Base-by-base conservation (phyloP, 169 alveolate species). In the Besnoitia besnoiti region DNA sequence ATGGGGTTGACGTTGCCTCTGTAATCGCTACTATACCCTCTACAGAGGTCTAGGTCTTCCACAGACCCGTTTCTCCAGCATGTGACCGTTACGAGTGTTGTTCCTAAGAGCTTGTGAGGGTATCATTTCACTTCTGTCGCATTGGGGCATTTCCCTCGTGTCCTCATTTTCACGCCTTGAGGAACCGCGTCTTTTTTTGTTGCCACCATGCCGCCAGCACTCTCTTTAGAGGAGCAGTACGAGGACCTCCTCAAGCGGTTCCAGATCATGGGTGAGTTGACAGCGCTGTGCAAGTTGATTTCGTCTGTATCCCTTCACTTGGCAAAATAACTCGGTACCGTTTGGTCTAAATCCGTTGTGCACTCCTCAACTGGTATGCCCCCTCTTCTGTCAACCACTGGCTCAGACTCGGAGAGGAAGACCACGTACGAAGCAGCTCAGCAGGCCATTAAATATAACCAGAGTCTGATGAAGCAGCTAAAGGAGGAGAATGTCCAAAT, bases 191-290 rank as follows among this genome's bases (percentile, higher is more conserved):
- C n/a, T n/a, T n/a, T 19, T 14, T 50, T 50, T 50, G 10, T 44
- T 37, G 47, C 33, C 40, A 67, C 40, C 80, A 67, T 67, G 80
- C 46, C 46, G 46, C 80, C 80, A 33, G 21, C 80, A 67, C 80
- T 67, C 24, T 24, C 80, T 5, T 19, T 37, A 35, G 80, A 67
- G 46, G 80, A 67, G 46, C 80, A 67, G 80, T 67, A 67, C 24
- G 80, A 67, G 33, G 80, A 67, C 40, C 80, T 67, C 80, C 80
- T 67, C 80, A 67, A 37, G 80, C 80, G 80, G 16, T 67, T 67
- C 46, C 80, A 67, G 46, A 37, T 67, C 24, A 67, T 67, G 80
- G 80, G 80, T 67, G 33, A 35, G 80, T n/a, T 19, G 47, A 8
- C 44, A 5, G 12, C 33, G n/a, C 21, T 27, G 44, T 67, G 47